phyloP scores from a whole-genome alignment of 495 filamentous ascomycete species.

The Penicillium subrubescens region DNA sequence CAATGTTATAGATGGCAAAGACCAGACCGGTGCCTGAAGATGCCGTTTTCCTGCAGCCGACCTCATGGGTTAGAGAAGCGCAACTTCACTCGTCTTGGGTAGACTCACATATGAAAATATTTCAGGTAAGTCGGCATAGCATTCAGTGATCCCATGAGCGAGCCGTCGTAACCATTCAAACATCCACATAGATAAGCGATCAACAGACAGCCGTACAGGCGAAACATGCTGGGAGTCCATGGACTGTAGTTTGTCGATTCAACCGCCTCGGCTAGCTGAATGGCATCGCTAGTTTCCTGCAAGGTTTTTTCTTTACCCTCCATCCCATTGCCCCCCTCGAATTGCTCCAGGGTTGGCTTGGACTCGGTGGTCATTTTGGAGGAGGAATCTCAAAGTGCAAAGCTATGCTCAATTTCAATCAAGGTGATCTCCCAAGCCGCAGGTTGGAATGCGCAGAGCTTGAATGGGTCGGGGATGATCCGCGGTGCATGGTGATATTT shows the following conservation, averaged over 20 bases:
- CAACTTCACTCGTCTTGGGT: neutral
- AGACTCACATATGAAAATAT: constrained; percentile 40
- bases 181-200: constrained; percentile 26
- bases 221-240: constrained; percentile 23
- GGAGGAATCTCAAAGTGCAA: neutral
- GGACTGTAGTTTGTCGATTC: constrained; percentile 20
- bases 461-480: constrained; percentile 3
- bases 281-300: constrained; percentile 11
- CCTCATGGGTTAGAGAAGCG: neutral
- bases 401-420: neutral
- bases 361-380: neutral
- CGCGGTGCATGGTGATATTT: constrained; percentile 12
- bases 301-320: neutral
- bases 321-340: constrained; percentile 9
- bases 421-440: neutral
- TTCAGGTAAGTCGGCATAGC: constrained; percentile 37
- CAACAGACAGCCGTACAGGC: constrained; percentile 21
- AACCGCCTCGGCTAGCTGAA: constrained; percentile 12
- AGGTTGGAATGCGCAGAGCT: constrained; percentile 3
- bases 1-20: constrained; percentile 60
- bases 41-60: constrained; percentile 19
- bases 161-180: constrained; percentile 55
- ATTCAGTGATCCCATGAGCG: constrained; percentile 48
- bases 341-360: constrained; percentile 8
- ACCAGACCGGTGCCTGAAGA: constrained; percentile 50